Percentiles rank a stretch among this genome's conserved stretches.
Evolutionary conservation across 2,329 filamentous ascomycete species (phyloP).

Genomic region (Penicillium sp.): DNA sequence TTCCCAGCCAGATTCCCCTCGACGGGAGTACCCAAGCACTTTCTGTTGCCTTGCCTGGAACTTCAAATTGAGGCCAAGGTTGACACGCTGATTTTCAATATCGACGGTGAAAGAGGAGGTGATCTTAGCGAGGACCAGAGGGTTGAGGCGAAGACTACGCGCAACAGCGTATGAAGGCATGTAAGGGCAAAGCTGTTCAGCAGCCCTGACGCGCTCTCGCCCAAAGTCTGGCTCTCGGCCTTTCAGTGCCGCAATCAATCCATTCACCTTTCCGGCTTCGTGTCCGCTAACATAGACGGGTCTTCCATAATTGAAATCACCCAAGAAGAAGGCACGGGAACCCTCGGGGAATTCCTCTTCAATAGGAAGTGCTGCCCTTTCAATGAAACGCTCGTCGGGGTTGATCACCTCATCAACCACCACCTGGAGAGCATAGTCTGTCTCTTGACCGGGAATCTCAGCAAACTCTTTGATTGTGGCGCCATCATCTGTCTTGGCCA

Average conservation of each 20-base stretch:
- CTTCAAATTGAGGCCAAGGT: constrained; percentile 91
- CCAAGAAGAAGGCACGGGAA: constrained; percentile 85
- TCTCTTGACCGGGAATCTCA: constrained; percentile 77
- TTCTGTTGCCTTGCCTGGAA: constrained; percentile 95
- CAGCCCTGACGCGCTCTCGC: constrained; percentile 64
- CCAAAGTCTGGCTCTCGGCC: constrained; percentile 78
- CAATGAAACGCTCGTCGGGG: constrained; percentile 88
- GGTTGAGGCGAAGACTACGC: constrained; percentile 73
- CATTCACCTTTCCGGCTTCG: constrained; percentile 67
- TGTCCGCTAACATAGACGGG: constrained; percentile 80
- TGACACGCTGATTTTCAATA: constrained; percentile 76
- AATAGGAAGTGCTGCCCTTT: constrained; percentile 80
- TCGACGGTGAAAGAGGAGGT: constrained; percentile 89
- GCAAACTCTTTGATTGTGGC: constrained; percentile 91
- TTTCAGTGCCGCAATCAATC: constrained; percentile 70
- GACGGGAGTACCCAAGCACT: constrained; percentile 90
- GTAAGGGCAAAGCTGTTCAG: constrained; percentile 70
- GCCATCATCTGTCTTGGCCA: constrained; percentile 85
- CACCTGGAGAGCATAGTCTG: constrained; percentile 84
- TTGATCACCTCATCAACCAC: constrained; percentile 87
- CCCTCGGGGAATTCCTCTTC: constrained; percentile 85
- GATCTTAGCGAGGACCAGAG: constrained; percentile 88
- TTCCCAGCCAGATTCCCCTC: constrained; percentile 85
- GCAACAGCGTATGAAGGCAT: constrained; percentile 86
- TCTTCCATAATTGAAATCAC: constrained; percentile 86